Evolutionary conservation across 768 basidiomycete genomes (phyloP).

Genomic region (Macrolepiota albuminosa): DNA sequence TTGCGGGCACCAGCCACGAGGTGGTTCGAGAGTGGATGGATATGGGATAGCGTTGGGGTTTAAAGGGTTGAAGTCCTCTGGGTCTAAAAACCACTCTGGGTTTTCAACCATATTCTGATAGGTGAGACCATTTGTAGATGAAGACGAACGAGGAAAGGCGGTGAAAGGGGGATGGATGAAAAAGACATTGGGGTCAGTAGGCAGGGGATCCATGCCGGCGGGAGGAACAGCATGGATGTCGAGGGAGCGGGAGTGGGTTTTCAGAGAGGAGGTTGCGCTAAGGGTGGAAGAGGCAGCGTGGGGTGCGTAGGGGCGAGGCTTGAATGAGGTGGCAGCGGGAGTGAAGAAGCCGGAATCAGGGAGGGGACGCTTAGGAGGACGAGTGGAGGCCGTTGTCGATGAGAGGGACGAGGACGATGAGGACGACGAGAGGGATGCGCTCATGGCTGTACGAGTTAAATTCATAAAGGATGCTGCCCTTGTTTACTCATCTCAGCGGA

Average conservation of each 20-base stretch:
- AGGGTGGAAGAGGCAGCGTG: conserved; percentile 22
- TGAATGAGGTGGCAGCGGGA: conserved; percentile 58
- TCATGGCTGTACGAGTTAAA: conserved; percentile 5
- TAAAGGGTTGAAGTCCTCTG: conserved; percentile 56
- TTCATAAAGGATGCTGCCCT: conserved; percentile 3
- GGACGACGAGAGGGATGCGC: conserved; percentile 2
- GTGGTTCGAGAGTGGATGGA: conserved; percentile 75
- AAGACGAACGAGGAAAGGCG: conserved; percentile 56
- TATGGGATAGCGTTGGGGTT: conserved; percentile 60
- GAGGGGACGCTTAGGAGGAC: conserved; percentile 46
- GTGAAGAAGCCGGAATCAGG: conserved; percentile 57
- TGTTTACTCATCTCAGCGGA: conserved; percentile 22
- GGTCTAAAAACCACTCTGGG: conserved; percentile 75
- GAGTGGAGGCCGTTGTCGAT: conserved; percentile 23
- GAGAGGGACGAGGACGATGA: conserved; percentile 1
- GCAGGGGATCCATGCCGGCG: conserved; percentile 62
- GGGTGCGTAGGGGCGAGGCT: conserved; percentile 60
- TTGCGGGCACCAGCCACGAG: conserved; percentile 83
- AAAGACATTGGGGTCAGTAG: conserved; percentile 57
- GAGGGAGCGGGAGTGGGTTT: conserved; percentile 28
- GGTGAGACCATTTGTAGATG: conserved; percentile 61
- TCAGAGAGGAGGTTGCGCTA: conserved; percentile 23
- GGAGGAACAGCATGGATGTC: conserved; percentile 43
- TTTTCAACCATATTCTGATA: conserved; percentile 72
- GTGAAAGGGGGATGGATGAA: conserved; percentile 77